Conservation (phyloP, 2,329 filamentous ascomycete genomes). For the Aspergillus pseudoglaucus region DNA sequence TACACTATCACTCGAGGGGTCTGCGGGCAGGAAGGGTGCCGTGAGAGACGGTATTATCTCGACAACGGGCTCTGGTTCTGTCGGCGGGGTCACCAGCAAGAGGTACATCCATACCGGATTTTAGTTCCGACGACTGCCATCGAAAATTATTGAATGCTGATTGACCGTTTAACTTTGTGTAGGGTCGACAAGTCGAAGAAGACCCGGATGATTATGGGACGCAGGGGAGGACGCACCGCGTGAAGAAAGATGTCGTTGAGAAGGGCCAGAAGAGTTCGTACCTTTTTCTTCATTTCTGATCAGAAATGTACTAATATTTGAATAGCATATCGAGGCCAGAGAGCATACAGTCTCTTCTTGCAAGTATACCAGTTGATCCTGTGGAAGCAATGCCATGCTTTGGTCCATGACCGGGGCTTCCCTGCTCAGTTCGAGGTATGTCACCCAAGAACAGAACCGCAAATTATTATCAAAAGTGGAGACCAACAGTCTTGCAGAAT, state of each 20-base stretch:
- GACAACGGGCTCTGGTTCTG: constrained; percentile 75
- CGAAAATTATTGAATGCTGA: background rate
- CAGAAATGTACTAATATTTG: constrained; percentile 40
- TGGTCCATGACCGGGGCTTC: constrained; percentile 61
- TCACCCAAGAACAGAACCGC: background rate
- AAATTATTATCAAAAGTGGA: constrained; percentile 1
- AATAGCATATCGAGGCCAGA: constrained; percentile 52
- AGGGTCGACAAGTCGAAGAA: constrained; percentile 43
- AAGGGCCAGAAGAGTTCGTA: constrained; percentile 45
- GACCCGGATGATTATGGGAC: constrained; percentile 65
- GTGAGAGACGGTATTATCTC: constrained; percentile 63
- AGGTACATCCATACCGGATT: constrained; percentile 43
- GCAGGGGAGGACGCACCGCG: constrained; percentile 50
- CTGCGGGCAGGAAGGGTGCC: constrained; percentile 59
- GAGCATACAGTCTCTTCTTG: constrained; percentile 71
- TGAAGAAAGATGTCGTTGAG: constrained; percentile 50
- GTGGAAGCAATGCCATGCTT: constrained; percentile 70
- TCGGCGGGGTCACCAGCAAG: constrained; percentile 70
- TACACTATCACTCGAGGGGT: constrained; percentile 39
- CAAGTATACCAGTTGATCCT: constrained; percentile 79
- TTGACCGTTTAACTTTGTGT: background rate
- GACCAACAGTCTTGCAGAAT: constrained; percentile 27
- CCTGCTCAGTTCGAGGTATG: constrained; percentile 65
- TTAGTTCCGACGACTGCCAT: background rate
- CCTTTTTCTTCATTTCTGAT: background rate